Evolutionary conservation across 164 flowering plant genomes (phyloP).

Genomic region (Tinospora cordifolia): DNA sequence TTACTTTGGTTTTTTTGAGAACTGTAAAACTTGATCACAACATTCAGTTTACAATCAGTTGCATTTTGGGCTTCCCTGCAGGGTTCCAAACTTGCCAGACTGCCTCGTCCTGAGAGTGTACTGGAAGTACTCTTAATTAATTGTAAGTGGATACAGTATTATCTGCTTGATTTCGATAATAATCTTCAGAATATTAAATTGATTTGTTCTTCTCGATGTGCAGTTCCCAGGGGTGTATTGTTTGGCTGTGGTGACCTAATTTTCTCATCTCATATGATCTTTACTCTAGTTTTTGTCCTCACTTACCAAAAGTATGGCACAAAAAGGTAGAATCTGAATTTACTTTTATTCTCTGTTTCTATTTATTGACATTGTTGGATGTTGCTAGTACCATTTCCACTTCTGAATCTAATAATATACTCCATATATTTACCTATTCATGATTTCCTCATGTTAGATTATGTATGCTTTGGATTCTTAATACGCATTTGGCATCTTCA

Average conservation of each 20-base stretch:
- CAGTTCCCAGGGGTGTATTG: conserved; percentile 87
- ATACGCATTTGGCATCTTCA: background rate
- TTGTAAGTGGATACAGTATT: conserved; percentile 31
- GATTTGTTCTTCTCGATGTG: conserved; percentile 18
- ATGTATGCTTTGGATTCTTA: background rate
- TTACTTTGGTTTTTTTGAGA: background rate
- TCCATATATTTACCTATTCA: too few relatives aligned
- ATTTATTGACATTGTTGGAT: background rate
- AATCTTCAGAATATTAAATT: background rate
- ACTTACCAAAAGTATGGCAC: conserved; percentile 93
- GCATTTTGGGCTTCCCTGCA: conserved; percentile 19
- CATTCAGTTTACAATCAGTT: background rate
- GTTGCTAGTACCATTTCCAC: background rate
- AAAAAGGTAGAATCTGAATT: conserved; percentile 41
- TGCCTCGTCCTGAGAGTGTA: conserved; percentile 68
- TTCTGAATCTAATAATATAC: background rate
- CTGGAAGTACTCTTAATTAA: conserved; percentile 71
- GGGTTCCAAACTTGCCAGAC: conserved; percentile 87
- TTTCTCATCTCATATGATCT: conserved; percentile 99
- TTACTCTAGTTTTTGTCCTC: conserved; percentile 79
- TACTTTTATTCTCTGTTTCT: background rate
- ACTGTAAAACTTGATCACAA: background rate
- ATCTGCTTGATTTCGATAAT: conserved; percentile 1
- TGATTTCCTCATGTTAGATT: background rate
- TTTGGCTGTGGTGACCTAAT: conserved; percentile 98